phyloP scores from a whole-genome alignment of 1,284 basidiomycete genomes.

The Ceratobasidium sp. region DNA sequence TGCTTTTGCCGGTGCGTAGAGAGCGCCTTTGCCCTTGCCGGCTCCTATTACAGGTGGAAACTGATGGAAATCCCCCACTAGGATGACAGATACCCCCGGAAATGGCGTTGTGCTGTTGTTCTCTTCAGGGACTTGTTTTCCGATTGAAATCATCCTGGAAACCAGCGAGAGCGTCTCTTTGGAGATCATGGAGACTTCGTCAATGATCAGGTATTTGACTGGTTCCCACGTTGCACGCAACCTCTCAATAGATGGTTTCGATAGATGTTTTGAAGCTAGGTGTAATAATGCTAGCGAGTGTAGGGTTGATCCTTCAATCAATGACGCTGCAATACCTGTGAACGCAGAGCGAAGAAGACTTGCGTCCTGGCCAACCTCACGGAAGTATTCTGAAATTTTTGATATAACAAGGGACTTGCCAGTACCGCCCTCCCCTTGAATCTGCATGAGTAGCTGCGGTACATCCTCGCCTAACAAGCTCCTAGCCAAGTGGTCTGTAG shows the following conservation, averaged over 20 bases:
- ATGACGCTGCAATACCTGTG: conserved; percentile 58
- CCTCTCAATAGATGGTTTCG: background rate
- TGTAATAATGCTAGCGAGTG: conserved; percentile 51
- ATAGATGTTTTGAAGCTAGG: background rate
- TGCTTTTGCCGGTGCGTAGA: conserved; percentile 41
- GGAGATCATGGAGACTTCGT: conserved; percentile 52
- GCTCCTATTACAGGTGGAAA: conserved; percentile 46
- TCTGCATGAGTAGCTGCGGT: conserved; percentile 41
- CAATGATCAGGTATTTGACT: conserved; percentile 51
- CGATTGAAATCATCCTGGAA: conserved; percentile 37
- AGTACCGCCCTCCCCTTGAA: conserved; percentile 47
- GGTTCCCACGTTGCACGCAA: conserved; percentile 42
- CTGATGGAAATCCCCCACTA: conserved; percentile 51
- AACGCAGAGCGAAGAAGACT: conserved; percentile 57
- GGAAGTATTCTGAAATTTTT: conserved; percentile 29
- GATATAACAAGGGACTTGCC: conserved; percentile 47
- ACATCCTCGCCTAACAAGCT: conserved; percentile 17
- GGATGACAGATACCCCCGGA: conserved; percentile 50
- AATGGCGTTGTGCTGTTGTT: conserved; percentile 35
- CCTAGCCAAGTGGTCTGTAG: conserved; percentile 20
- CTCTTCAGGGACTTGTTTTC: conserved; percentile 34
- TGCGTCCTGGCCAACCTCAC: background rate
- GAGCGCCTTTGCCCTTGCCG: background rate
- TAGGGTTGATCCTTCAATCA: conserved; percentile 58
- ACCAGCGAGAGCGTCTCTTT: conserved; percentile 42